Conservation (phyloP, 73 alveolate genomes). For the Tetrahymena thermophila region DNA sequence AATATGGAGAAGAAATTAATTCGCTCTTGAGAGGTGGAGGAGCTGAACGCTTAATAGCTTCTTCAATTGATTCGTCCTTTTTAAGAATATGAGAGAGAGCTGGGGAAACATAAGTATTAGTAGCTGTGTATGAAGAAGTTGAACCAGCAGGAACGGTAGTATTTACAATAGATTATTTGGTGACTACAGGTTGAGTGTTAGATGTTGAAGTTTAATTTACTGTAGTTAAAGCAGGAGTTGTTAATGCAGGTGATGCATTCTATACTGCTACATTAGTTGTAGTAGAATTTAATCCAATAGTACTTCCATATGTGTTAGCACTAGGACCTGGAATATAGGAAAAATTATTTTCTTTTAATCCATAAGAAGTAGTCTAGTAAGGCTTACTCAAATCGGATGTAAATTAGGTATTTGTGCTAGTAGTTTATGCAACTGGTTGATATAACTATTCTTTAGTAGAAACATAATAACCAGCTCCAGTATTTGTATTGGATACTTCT, state of each 20-base stretch:
- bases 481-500: not conserved
- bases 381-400: not conserved
- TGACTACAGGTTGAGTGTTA: not conserved
- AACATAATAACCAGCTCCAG: not conserved
- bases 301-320: not conserved
- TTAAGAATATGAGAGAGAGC: not conserved
- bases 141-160: not conserved
- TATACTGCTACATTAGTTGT: not conserved
- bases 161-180: not conserved
- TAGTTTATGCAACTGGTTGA: not conserved
- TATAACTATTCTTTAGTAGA: not conserved
- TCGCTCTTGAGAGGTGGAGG: not conserved
- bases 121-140: not conserved
- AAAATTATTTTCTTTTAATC: not conserved
- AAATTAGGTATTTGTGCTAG: not conserved
- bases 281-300: not conserved
- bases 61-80: not conserved
- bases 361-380: not conserved
- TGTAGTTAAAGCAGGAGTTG: not conserved
- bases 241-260: not conserved
- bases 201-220: not conserved
- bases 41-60: not conserved
- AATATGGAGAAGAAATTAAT: not conserved
- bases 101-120: not conserved
- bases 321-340: not conserved